Percentiles rank a stretch among this genome's conserved stretches.
phyloP scores from a whole-genome alignment of 1,284 basidiomycete species.

The Ceratobasidium sp. region DNA sequence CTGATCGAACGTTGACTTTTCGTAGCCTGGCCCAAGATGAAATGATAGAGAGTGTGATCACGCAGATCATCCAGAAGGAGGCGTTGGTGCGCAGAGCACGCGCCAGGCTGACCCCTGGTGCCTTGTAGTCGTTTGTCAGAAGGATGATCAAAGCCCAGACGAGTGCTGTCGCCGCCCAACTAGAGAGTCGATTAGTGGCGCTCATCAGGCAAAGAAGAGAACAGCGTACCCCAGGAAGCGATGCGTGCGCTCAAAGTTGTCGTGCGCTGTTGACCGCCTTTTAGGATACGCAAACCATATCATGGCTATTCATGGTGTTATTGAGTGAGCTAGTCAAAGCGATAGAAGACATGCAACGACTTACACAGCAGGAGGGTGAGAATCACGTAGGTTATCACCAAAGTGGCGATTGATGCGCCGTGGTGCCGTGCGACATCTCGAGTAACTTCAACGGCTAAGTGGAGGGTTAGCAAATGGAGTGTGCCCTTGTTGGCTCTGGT shows the following conservation, averaged over 20 bases:
- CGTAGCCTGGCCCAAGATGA: constrained; percentile 66
- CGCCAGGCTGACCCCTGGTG: constrained; percentile 56
- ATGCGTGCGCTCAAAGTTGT: constrained; percentile 58
- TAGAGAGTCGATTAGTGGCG: constrained; percentile 47
- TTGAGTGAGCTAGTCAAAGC: constrained; percentile 63
- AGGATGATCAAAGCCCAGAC: constrained; percentile 67
- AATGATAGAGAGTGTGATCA: constrained; percentile 64
- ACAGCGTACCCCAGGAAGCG: constrained; percentile 52
- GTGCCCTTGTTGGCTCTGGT: too few relatives aligned
- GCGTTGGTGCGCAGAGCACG: constrained; percentile 59
- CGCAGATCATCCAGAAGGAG: constrained; percentile 66
- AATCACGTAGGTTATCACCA: constrained; percentile 65
- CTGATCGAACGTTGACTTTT: constrained; percentile 63
- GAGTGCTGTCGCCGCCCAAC: constrained; percentile 64
- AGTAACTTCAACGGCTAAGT: constrained; percentile 66
- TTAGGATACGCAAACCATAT: constrained; percentile 31
- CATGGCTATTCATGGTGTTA: constrained; percentile 24
- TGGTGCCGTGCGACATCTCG: constrained; percentile 59
- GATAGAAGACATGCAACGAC: constrained; percentile 63
- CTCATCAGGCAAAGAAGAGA: not conserved
- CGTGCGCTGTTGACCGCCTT: constrained; percentile 31
- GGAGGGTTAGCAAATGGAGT: constrained; percentile 5
- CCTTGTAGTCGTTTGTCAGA: constrained; percentile 65
- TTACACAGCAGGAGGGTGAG: constrained; percentile 62
- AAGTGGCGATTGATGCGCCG: constrained; percentile 63